Evolutionary conservation across 441 rosid genomes (phyloP), one percentile per base, ranked within the genome.

Genomic region (Pelargonium australe): DNA sequence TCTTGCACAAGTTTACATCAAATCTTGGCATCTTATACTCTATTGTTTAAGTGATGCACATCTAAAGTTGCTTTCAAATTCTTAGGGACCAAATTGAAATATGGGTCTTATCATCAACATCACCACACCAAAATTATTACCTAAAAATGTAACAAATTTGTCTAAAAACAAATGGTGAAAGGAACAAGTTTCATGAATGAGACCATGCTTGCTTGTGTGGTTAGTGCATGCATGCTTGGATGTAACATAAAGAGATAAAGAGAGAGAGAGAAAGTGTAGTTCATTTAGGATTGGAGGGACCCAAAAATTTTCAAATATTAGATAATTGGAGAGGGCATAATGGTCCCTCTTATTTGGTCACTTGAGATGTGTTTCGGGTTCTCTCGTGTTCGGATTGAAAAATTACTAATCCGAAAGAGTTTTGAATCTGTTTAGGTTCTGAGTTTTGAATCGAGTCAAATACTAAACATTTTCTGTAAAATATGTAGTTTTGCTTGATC

Each of bases 1-100:
- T 55, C 11, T n/a, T 55, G 62, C 62, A 17, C 62, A 25, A 12
- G 73, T 65, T 69, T 7, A 58, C 70, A 69, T 74, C 70, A 69
- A 10, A 60, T 66, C 68, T 47, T 31, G 63, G 70, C 64, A 65
- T 74, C 70, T 66, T 41, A 12, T 37, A 3, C 70, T 55, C 25
- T 7, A 14, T 49, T 72, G 75, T 63, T 55, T 61, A 61, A 65
- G 63, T 69, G 14, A 31, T 13, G 16, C 19, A 60, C 64, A 65
- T 70, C 25, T 0, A 23, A 23, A 23, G 25, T 23, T 23, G 25
- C 25, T 23, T 23, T 23, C 68, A 40, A 0, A 16, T 16, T 61
- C 31, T 44, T 34, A 57, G 3, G 55, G 66, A 43, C 66, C 28
- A 28, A 43, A 66, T 62, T 65, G 45, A 66, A 20, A 40, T 57